phyloP scores from a whole-genome alignment of 1,284 basidiomycete species.

The Laetiporus sulphureus region DNA sequence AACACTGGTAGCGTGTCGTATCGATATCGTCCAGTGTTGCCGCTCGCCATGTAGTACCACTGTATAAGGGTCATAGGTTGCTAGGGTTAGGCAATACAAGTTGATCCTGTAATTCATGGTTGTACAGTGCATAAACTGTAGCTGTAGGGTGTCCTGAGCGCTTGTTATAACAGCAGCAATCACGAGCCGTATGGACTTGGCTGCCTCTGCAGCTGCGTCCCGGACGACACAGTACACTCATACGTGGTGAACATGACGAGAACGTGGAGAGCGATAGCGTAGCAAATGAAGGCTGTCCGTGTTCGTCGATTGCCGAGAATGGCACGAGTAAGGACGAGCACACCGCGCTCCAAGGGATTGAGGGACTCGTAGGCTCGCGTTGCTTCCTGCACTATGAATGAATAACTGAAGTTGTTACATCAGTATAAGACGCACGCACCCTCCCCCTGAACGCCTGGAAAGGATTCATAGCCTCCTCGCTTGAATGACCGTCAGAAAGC shows the following conservation, averaged over 20 bases:
- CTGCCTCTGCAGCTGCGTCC: slow-evolving; percentile 40
- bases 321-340: slow-evolving; percentile 79
- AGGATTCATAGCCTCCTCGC: slow-evolving; percentile 93
- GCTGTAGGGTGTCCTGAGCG: too few relatives aligned
- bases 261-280: slow-evolving; percentile 73
- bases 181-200: slow-evolving; percentile 27
- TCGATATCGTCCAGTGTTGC: too few relatives aligned
- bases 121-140: too few relatives aligned
- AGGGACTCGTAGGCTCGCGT: slow-evolving; percentile 86
- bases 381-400: slow-evolving; percentile 62
- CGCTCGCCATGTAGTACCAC: too few relatives aligned
- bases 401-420: slow-evolving; percentile 2
- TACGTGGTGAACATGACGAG: slow-evolving; percentile 78
- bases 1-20: too few relatives aligned
- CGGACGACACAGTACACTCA: slow-evolving; percentile 53
- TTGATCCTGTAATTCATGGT: too few relatives aligned
- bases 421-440: slow-evolving; percentile 43
- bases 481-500: slow-evolving; percentile 5
- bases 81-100: too few relatives aligned
- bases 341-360: slow-evolving; percentile 86
- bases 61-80: too few relatives aligned
- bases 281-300: slow-evolving; percentile 76
- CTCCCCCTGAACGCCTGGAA: slow-evolving; percentile 95
- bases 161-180: too few relatives aligned
- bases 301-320: slow-evolving; percentile 87